Base-by-base conservation (phyloP, 2,329 filamentous ascomycete species). In the Nothopassalora personata region DNA sequence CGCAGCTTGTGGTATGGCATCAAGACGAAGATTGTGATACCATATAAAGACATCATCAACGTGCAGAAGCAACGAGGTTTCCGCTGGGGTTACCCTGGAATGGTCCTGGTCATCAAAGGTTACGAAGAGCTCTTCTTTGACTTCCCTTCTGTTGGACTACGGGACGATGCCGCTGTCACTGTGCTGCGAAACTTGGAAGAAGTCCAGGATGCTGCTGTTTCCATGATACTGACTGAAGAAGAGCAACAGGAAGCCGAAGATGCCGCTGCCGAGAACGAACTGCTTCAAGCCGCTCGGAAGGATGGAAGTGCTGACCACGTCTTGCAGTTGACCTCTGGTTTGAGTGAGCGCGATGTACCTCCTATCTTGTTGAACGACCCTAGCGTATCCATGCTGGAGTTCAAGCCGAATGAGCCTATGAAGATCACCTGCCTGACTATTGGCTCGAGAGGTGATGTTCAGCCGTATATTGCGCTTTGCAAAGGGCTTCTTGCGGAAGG, bases 91-190 rank as follows among this genome's bases (percentile, higher is more conserved):
- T 97, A 96, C 67, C 88, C 90, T 19, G 94, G 92, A 5, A 81
- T 99, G 45, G 91, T 96, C 0, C 80, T 97, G n/a, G 89, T 96
- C 4, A 95, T 99, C 64, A 86, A 89, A 55, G 94, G 92, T 0
- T 91, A 97, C 62, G 94, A 97, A 72, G 94, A 97, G 74, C 77
- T 99, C 0, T 97, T 97, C 74, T 97, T 99, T 69, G 93, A 99
- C 72, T 97, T 97, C 70, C 83, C 84, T 54, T 83, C 86, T 51
- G 79, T 83, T 1, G 91, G 91, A 34, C 81, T 87, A 58, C 86
- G 94, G 56, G 93, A 99, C 69, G 93, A 97, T 72, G 97, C 92
- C 70, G 85, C 88, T 1, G 84, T 96, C 31, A 95, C 89, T 5
- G 74, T 97, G 18, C 80, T 95, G 43, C 87, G 88, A 59, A 85